A percentile compares a stretch with the other conserved stretches of the same genome.
Evolutionary conservation across 2,329 filamentous ascomycete genomes (phyloP).

Genomic region (Plenodomus lindquistii): DNA sequence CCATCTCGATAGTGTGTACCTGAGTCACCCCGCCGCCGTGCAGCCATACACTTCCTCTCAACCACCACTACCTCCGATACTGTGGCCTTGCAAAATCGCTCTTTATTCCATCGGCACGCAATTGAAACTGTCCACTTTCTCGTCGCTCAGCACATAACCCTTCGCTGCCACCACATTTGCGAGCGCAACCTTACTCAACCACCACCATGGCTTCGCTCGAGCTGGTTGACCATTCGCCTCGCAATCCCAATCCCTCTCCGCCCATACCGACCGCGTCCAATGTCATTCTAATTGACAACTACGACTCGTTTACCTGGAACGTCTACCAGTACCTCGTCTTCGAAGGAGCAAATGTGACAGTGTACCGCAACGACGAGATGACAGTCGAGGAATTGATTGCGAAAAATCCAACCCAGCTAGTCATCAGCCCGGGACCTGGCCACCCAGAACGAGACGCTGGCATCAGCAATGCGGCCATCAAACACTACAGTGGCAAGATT

Average conservation of each 20-base stretch:
- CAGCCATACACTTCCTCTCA: conserved; percentile 1
- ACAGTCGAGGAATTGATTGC: conserved; percentile 80
- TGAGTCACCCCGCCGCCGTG: conserved; percentile 20
- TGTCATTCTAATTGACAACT: conserved; percentile 96
- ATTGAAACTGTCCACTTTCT: not conserved
- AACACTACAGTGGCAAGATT: conserved; percentile 90
- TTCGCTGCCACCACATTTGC: no score
- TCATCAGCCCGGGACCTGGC: conserved; percentile 92
- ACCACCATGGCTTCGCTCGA: conserved; percentile 50
- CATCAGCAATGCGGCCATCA: conserved; percentile 88
- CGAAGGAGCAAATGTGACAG: conserved; percentile 89
- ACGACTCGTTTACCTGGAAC: conserved; percentile 99
- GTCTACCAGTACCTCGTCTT: conserved; percentile 97
- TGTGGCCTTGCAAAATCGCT: not conserved
- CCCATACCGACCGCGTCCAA: conserved; percentile 82
- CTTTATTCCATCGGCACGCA: not conserved
- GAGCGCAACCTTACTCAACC: not conserved
- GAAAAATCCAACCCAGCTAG: conserved; percentile 87
- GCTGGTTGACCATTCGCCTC: conserved; percentile 81
- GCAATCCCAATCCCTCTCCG: conserved; percentile 74
- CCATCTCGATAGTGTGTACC: conserved; percentile 6
- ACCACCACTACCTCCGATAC: not conserved
- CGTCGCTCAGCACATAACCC: not conserved
- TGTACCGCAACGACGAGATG: conserved; percentile 91
- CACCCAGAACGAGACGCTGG: conserved; percentile 91